A percentile compares a stretch with the other conserved stretches of the same genome.
Evolutionary conservation across 495 filamentous ascomycete genomes (phyloP).

Genomic region (Friedmanniomyces endolithicus): DNA sequence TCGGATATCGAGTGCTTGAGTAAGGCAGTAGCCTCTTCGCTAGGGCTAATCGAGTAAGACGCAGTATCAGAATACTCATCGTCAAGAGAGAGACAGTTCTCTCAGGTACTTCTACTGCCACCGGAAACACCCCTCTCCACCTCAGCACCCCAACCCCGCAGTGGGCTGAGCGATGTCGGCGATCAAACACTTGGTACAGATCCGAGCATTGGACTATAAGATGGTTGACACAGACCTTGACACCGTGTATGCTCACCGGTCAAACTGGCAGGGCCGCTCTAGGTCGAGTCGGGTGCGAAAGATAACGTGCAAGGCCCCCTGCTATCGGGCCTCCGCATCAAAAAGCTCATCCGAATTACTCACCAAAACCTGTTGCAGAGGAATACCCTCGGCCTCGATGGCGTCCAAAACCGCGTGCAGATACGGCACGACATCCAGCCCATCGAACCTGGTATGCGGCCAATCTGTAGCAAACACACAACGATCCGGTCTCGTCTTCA

Average conservation of each 20-base stretch:
- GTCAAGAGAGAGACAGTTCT: no score
- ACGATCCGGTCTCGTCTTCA: constrained; percentile 14
- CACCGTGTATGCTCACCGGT: no score
- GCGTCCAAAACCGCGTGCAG: constrained; percentile 34
- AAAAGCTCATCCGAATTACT: constrained; percentile 36
- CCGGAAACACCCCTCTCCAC: background rate
- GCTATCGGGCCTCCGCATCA: background rate
- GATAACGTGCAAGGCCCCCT: no score
- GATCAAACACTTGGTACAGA: no score
- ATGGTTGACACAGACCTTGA: background rate
- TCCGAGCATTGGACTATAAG: no score
- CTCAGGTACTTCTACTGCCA: background rate
- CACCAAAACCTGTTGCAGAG: constrained; percentile 36
- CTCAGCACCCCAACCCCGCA: background rate
- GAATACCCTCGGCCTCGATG: constrained; percentile 29
- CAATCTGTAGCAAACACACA: constrained; percentile 41
- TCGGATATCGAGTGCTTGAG: background rate
- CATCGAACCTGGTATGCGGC: constrained; percentile 41
- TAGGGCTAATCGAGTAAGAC: no score
- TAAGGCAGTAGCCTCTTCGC: background rate
- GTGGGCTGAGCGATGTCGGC: background rate
- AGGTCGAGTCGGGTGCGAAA: no score
- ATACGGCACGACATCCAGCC: constrained; percentile 35
- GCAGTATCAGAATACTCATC: no score
- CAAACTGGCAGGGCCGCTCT: no score